phyloP scores from a whole-genome alignment of 176 grass and related monocot genomes.

The Triticum dicoccoides region DNA sequence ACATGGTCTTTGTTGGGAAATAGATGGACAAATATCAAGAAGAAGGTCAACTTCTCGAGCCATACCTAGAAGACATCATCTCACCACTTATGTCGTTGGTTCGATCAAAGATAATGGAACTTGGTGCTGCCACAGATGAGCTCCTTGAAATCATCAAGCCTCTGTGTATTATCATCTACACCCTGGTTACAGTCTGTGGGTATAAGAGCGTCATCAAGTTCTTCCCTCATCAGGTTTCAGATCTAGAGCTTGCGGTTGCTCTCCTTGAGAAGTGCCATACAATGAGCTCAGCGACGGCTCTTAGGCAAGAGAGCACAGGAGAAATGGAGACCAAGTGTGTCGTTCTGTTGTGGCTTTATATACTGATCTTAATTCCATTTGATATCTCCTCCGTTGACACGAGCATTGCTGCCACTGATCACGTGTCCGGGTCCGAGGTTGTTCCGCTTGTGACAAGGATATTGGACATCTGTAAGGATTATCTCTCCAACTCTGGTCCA shows the following conservation, averaged over 20 bases:
- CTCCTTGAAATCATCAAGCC: constrained; percentile 75
- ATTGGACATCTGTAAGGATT: constrained; percentile 91
- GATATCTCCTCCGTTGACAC: constrained; percentile 94
- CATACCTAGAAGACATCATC: constrained; percentile 79
- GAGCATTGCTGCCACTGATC: constrained; percentile 53
- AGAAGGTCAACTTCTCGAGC: constrained; percentile 91
- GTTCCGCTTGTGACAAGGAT: constrained; percentile 84
- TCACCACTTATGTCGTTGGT: constrained; percentile 74
- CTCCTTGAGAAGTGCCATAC: constrained; percentile 78
- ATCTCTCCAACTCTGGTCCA: constrained; percentile 87
- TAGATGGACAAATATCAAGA: constrained; percentile 99
- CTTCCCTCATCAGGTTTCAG: constrained; percentile 96
- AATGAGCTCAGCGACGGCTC: constrained; percentile 44
- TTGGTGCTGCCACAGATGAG: constrained; percentile 39
- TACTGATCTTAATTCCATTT: constrained; percentile 96
- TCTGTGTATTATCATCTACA: constrained; percentile 91
- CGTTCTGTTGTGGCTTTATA: constrained; percentile 96
- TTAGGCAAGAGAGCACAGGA: constrained; percentile 91
- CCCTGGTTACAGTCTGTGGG: constrained; percentile 81
- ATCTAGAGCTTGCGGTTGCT: constrained; percentile 84
- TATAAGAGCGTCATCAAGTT: constrained; percentile 91
- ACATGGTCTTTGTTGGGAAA: neutral
- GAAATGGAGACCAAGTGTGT: constrained; percentile 98
- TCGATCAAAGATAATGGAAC: constrained; percentile 62
- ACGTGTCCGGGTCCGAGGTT: constrained; percentile 30